A percentile compares a stretch with the other conserved stretches of the same genome.
phyloP scores from a whole-genome alignment of 1,284 basidiomycete species.

The Ganoderma sp. region DNA sequence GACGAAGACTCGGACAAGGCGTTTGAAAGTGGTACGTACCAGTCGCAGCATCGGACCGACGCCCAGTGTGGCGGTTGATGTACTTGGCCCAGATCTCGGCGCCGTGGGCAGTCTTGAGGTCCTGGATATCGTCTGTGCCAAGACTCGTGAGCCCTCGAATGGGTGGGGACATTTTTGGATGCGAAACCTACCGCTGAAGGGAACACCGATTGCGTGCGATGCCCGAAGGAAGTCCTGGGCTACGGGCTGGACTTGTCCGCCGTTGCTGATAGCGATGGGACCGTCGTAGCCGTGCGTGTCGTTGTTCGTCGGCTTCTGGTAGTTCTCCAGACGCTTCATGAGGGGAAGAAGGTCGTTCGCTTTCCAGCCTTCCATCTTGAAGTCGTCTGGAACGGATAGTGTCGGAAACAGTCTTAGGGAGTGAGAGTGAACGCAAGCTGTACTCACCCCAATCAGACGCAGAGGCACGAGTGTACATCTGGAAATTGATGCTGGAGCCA shows the following conservation, averaged over 20 bases:
- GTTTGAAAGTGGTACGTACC: constrained; percentile 43
- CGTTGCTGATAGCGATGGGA: constrained; percentile 73
- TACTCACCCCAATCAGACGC: constrained; percentile 71
- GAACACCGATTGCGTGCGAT: constrained; percentile 64
- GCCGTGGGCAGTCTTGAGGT: constrained; percentile 65
- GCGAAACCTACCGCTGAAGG: constrained; percentile 61
- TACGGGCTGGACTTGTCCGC: constrained; percentile 63
- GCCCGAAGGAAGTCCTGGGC: constrained; percentile 76
- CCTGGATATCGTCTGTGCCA: constrained; percentile 67
- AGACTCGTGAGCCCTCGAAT: not conserved
- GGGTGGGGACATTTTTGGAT: not conserved
- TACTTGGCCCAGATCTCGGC: constrained; percentile 81
- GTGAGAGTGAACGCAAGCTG: not conserved
- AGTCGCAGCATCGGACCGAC: constrained; percentile 73
- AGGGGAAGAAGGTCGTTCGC: constrained; percentile 69
- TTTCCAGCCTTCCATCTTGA: constrained; percentile 74
- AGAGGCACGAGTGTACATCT: constrained; percentile 76
- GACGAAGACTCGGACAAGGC: not conserved
- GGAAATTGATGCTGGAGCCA: constrained; percentile 68
- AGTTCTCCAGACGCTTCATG: constrained; percentile 80
- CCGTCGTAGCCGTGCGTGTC: constrained; percentile 73
- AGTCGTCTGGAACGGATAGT: constrained; percentile 58
- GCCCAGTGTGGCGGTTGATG: constrained; percentile 74
- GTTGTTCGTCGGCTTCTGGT: constrained; percentile 67
- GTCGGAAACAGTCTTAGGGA: constrained; percentile 3